A percentile compares a stretch with the other conserved stretches of the same genome.
phyloP scores from a whole-genome alignment of 2,329 filamentous ascomycete species.

The Cercospora janseana region DNA sequence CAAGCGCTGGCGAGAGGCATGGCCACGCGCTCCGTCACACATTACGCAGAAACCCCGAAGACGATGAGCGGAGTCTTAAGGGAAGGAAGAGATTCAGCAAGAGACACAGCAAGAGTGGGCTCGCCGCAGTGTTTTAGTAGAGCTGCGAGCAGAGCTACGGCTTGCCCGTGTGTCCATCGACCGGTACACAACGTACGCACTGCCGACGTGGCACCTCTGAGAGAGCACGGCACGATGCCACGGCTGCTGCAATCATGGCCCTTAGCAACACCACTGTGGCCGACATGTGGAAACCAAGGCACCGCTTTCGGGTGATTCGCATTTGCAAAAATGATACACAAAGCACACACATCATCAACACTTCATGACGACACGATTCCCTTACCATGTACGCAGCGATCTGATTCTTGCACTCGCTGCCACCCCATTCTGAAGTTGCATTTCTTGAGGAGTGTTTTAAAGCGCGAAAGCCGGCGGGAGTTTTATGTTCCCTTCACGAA shows the following conservation, averaged over 20 bases:
- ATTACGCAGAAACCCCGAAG: constrained; percentile 40
- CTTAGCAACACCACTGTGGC: too few relatives aligned
- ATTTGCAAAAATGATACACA: neutral
- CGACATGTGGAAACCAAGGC: too few relatives aligned
- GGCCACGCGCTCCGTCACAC: constrained; percentile 33
- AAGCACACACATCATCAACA: constrained; percentile 3
- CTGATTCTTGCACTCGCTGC: constrained; percentile 11
- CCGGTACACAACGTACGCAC: constrained; percentile 3
- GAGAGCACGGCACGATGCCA: neutral
- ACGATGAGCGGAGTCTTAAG: constrained; percentile 39
- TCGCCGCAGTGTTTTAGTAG: constrained; percentile 75
- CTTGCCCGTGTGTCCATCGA: constrained; percentile 4
- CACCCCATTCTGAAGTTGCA: constrained; percentile 2
- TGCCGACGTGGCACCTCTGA: constrained; percentile 4
- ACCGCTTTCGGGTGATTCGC: too few relatives aligned
- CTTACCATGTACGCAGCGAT: constrained; percentile 13
- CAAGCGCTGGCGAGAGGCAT: constrained; percentile 26
- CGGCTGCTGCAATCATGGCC: too few relatives aligned
- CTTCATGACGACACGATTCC: constrained; percentile 14
- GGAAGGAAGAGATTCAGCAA: constrained; percentile 74
- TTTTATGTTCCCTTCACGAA: constrained; percentile 1
- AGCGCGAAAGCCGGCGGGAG: constrained; percentile 19
- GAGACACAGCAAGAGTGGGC: constrained; percentile 88
- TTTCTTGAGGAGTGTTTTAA: constrained; percentile 7
- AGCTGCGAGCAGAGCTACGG: constrained; percentile 8